These are phyloP conservation scores for Rhizopogon vinicolor DNA, from an alignment of 768 basidiomycete genomes.

Conservation along the genomic window DNA sequence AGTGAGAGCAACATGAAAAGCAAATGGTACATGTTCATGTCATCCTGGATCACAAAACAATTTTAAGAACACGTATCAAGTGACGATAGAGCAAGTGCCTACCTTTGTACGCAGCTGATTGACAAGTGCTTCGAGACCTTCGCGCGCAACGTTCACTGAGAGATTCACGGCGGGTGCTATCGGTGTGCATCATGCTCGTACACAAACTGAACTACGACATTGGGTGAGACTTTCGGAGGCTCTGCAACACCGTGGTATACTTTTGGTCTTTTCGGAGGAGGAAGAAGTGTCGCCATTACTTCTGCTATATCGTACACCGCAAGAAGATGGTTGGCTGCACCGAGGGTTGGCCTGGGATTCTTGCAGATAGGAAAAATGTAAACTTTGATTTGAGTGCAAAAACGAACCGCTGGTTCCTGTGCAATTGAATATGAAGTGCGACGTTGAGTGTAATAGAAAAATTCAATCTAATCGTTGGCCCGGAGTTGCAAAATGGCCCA, in stretches of 20 bases:
- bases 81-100: conserved; percentile 13
- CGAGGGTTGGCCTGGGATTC: too few relatives aligned
- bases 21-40: conserved; percentile 88
- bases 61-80: neutral
- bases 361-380: too few relatives aligned
- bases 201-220: conserved; percentile 89
- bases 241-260: conserved; percentile 73
- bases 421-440: too few relatives aligned
- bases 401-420: too few relatives aligned
- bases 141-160: conserved; percentile 80
- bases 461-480: too few relatives aligned
- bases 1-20: conserved; percentile 81
- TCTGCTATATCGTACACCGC: too few relatives aligned
- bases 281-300: neutral
- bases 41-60: conserved; percentile 18
- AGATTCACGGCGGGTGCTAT: conserved; percentile 88
- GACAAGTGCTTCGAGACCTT: conserved; percentile 82
- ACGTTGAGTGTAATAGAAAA: too few relatives aligned
- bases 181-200: conserved; percentile 76
- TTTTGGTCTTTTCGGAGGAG: conserved; percentile 74
- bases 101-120: conserved; percentile 73
- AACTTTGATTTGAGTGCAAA: too few relatives aligned
- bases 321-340: too few relatives aligned
- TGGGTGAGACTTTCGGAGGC: conserved; percentile 43
- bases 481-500: too few relatives aligned